phyloP scores from a whole-genome alignment of 345 rosid genomes.

The Arabidopsis suecica region DNA sequence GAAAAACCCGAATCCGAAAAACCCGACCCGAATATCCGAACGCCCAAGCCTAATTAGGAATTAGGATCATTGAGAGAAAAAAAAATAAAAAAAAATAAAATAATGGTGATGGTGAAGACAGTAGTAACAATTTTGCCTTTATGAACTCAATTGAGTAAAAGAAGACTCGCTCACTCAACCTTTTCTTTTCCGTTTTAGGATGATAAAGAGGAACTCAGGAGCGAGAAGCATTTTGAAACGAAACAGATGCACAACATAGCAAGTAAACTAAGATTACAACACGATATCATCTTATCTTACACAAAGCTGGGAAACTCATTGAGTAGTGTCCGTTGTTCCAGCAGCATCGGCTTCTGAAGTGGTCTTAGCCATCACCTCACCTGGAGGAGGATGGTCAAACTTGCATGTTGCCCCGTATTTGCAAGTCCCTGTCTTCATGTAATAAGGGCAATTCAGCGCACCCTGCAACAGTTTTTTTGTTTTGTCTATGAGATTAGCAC shows the following conservation, averaged over 20 bases:
- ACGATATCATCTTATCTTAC: constrained; percentile 39
- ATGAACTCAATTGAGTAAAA: neutral
- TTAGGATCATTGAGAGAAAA: neutral
- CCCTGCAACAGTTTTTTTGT: constrained; percentile 56
- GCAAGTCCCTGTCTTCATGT: constrained; percentile 95
- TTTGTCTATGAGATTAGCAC: constrained; percentile 10
- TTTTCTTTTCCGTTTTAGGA: constrained; percentile 29
- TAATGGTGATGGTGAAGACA: neutral
- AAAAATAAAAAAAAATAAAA: too few relatives aligned
- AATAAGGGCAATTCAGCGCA: constrained; percentile 77
- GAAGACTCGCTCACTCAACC: constrained; percentile 29
- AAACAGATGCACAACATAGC: constrained; percentile 22
- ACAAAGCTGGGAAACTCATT: constrained; percentile 35
- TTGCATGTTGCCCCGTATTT: constrained; percentile 80
- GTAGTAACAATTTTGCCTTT: constrained; percentile 5
- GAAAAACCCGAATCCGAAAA: too few relatives aligned
- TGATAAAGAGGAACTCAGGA: constrained; percentile 4
- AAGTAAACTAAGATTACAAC: constrained; percentile 37
- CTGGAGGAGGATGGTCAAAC: constrained; percentile 98
- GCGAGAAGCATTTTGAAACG: neutral
- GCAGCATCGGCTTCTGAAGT: constrained; percentile 48
- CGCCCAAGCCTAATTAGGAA: too few relatives aligned
- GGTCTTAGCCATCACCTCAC: constrained; percentile 72
- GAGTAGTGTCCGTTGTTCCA: constrained; percentile 23
- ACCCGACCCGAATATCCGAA: too few relatives aligned